phyloP scores from a whole-genome alignment of 495 filamentous ascomycete genomes.

The Friedmanniomyces simplex region DNA sequence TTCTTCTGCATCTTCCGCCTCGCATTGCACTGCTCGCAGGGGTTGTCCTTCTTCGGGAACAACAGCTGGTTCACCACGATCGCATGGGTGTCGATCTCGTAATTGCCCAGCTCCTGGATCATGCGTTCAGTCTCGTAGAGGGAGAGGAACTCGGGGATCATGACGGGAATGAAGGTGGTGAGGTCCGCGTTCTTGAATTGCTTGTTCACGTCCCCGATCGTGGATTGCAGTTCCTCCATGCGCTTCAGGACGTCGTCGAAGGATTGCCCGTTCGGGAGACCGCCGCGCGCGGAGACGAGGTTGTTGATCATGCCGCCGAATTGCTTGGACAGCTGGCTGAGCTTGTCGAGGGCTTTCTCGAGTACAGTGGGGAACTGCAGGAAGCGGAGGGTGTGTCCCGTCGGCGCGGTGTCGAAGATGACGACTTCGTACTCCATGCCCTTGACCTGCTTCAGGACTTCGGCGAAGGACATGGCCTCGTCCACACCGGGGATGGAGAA shows the following conservation, averaged over 20 bases:
- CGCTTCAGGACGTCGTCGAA: constrained; percentile 85
- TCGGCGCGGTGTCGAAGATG: constrained; percentile 97
- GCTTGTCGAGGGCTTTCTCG: constrained; percentile 93
- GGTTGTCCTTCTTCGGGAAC: constrained; percentile 76
- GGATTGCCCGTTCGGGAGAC: constrained; percentile 81
- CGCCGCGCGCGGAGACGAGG: constrained; percentile 70
- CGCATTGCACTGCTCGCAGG: constrained; percentile 92
- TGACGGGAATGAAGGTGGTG: constrained; percentile 97
- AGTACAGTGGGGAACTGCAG: constrained; percentile 97
- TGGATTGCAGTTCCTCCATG: constrained; percentile 83
- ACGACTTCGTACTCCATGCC: constrained; percentile 97
- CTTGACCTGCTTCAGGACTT: constrained; percentile 98
- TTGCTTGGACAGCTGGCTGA: constrained; percentile 85
- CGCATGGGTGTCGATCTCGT: constrained; percentile 89
- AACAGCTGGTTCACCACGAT: constrained; percentile 98
- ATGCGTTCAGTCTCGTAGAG: constrained; percentile 99
- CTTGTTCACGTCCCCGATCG: constrained; percentile 89
- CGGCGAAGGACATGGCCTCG: constrained; percentile 98
- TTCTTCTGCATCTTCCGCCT: constrained; percentile 98
- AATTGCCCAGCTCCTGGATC: constrained; percentile 94
- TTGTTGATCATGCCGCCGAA: constrained; percentile 95
- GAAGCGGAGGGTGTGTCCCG: constrained; percentile 98
- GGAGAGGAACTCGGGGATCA: constrained; percentile 94
- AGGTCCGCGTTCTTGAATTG: constrained; percentile 96
- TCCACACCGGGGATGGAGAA: constrained; percentile 92